Percentiles rank a stretch among this genome's conserved stretches.
Evolutionary conservation across 2,329 filamentous ascomycete species (phyloP).

Genomic region (Calonectria hawksworthii): DNA sequence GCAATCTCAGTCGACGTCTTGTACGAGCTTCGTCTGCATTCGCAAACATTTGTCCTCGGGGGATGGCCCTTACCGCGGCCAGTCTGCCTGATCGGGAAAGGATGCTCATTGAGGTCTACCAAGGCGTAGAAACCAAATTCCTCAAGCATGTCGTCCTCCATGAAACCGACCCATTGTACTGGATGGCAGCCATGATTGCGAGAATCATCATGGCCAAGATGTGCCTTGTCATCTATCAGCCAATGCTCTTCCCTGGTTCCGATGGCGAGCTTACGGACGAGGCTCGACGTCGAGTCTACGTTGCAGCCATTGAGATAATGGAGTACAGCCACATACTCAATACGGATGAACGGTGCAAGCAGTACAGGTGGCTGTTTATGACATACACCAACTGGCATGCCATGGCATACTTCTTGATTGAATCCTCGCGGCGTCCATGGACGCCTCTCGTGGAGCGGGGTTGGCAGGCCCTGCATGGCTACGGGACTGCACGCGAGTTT

Average conservation of each 20-base stretch:
- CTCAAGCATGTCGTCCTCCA: constrained; percentile 64
- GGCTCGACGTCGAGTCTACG: constrained; percentile 77
- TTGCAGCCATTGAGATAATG: constrained; percentile 80
- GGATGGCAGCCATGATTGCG: constrained; percentile 77
- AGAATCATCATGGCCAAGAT: constrained; percentile 83
- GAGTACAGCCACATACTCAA: constrained; percentile 77
- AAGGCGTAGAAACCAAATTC: constrained; percentile 68
- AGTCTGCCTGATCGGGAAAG: constrained; percentile 54
- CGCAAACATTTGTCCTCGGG: constrained; percentile 47
- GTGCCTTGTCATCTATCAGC: constrained; percentile 83
- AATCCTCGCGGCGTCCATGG: constrained; percentile 62
- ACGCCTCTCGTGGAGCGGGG: constrained; percentile 64
- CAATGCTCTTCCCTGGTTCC: constrained; percentile 73
- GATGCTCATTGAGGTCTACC: constrained; percentile 67
- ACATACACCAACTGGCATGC: constrained; percentile 68
- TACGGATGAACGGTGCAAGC: constrained; percentile 64
- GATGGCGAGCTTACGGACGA: constrained; percentile 71
- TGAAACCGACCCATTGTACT: constrained; percentile 68
- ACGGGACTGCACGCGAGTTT: constrained; percentile 57
- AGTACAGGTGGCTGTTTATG: constrained; percentile 64
- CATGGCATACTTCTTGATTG: constrained; percentile 63
- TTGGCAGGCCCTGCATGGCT: constrained; percentile 61
- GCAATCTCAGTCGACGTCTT: constrained; percentile 54
- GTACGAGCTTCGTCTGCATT: constrained; percentile 52
- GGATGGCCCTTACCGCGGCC: constrained; percentile 37